A percentile compares a stretch with the other conserved stretches of the same genome.
phyloP scores from a whole-genome alignment of 257 asterid species.

The Plantago ovata region DNA sequence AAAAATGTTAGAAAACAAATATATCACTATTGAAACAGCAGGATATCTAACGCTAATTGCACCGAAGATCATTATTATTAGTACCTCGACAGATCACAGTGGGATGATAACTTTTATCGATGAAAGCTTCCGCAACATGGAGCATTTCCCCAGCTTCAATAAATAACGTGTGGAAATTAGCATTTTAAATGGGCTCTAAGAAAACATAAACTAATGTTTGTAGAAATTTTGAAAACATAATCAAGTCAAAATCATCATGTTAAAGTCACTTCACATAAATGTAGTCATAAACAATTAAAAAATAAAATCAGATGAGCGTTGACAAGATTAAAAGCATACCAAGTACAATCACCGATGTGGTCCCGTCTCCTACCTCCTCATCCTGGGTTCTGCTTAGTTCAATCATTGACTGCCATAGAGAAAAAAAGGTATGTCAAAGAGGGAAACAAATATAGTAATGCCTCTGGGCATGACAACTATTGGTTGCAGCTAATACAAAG shows the following conservation, averaged over 20 bases:
- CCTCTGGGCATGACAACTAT: not conserved
- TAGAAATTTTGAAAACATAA: no score
- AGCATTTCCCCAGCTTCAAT: conserved; percentile 98
- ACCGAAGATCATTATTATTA: not conserved
- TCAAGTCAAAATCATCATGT: no score
- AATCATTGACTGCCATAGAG: conserved; percentile 79
- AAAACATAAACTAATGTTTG: not conserved
- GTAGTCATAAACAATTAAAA: no score
- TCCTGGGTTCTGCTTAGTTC: conserved; percentile 99
- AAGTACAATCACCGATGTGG: conserved; percentile 94
- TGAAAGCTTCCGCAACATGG: conserved; percentile 98
- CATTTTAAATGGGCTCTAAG: not conserved
- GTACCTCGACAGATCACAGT: conserved; percentile 93
- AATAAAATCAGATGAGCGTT: conserved; percentile 11
- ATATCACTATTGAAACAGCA: conserved; percentile 18
- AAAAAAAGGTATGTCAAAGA: conserved; percentile 16
- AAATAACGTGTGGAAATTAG: conserved; percentile 15
- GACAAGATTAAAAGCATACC: conserved; percentile 41
- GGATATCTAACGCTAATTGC: not conserved
- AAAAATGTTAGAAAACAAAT: conserved; percentile 16
- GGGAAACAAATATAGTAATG: conserved; percentile 3
- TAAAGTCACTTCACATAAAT: not conserved
- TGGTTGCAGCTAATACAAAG: not conserved
- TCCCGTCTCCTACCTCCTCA: conserved; percentile 99
- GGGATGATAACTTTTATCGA: conserved; percentile 85